A percentile compares a stretch with the other conserved stretches of the same genome.
These are phyloP conservation scores for Geosmithia morbida DNA, from an alignment of 2,329 filamentous ascomycete genomes.

Conservation along the genomic window DNA sequence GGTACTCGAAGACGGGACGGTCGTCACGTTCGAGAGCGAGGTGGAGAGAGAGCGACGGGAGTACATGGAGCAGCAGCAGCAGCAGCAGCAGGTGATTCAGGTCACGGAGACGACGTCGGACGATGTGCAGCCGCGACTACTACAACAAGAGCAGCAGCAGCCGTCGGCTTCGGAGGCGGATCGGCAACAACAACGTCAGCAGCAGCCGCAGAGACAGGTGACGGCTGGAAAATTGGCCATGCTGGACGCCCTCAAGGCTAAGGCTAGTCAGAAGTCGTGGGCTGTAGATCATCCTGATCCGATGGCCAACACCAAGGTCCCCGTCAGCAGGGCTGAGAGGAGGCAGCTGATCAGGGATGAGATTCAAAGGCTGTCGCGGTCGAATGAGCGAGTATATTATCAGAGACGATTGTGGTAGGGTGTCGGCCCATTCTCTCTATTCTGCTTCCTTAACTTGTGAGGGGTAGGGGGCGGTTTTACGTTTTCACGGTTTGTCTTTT, in stretches of 20 bases:
- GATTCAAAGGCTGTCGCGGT: conserved; percentile 30
- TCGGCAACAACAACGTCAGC: not conserved
- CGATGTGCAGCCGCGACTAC: not conserved
- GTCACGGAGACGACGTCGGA: conserved; percentile 8
- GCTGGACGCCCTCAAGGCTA: conserved; percentile 15
- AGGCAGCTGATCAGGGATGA: conserved; percentile 44
- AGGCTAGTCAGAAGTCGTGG: conserved; percentile 17
- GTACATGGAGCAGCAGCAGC: conserved; percentile 4
- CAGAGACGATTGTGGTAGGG: conserved; percentile 38
- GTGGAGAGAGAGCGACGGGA: conserved; percentile 11
- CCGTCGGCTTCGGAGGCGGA: conserved; percentile 6
- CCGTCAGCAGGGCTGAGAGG: conserved; percentile 36
- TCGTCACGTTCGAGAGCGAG: conserved; percentile 23
- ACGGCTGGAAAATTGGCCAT: conserved; percentile 14
- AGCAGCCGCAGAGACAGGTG: conserved; percentile 2
- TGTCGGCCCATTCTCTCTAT: too few relatives aligned
- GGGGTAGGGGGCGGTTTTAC: too few relatives aligned
- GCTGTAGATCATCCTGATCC: conserved; percentile 20
- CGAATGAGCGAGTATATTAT: conserved; percentile 32
- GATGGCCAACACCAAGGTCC: conserved; percentile 24
- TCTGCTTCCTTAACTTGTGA: too few relatives aligned
- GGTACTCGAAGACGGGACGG: conserved; percentile 29
- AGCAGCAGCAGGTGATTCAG: conserved; percentile 5
- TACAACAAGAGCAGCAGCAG: not conserved
- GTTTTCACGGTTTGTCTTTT: too few relatives aligned